Base-by-base conservation (phyloP, 495 filamentous ascomycete species). In the Talaromyces wortmannii region DNA sequence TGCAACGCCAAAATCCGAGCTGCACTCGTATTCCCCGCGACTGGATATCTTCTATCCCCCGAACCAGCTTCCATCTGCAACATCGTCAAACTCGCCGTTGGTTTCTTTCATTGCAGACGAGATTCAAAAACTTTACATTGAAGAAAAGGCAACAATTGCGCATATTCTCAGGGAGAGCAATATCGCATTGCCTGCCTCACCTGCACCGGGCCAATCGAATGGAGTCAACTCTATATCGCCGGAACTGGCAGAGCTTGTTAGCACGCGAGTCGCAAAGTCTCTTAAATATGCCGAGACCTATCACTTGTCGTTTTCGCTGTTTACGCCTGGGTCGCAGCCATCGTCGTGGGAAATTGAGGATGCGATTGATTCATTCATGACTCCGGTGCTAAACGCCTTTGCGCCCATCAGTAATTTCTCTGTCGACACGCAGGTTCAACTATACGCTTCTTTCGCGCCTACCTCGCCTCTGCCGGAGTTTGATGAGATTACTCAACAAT, bases 221-320 rank as follows among this genome's bases (percentile, higher is more conserved):
- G 48, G 61, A 5, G 59, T 66, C 31, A 76, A 65, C 54, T 63
- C 62, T 18, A 63, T 71, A 40, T 77, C 72, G 29, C 69, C 73
- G 33, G 78, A 77, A 33, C 66, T 77, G n/a, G 65, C 72, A 4
- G 77, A 78, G 31, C 72, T 64, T 31, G 78, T 88, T 45, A 76
- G 77, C 48, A 74, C 76, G 56, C 81, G 82, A 49, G 85, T 87
- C 54, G 89, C 89, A 2, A 74, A 91, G 51, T 89, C 92, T 4
- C 78, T 97, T 60, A 95, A 92, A 65, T 96, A 96, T 65, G 86
- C 92, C 12, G 83, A 92, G 15, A 96, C 90, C 7, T 98, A 98
- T 65, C 94, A 98, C 63, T 73, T 98, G 3, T 95, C 94, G 3
- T 95, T 98, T 65, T 97, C 95, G 2, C 78, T 98, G 0, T 97